Evolutionary conservation across 495 filamentous ascomycete genomes (phyloP), one percentile per base, ranked within the genome.

Genomic region (Chaetomium cochliodes): DNA sequence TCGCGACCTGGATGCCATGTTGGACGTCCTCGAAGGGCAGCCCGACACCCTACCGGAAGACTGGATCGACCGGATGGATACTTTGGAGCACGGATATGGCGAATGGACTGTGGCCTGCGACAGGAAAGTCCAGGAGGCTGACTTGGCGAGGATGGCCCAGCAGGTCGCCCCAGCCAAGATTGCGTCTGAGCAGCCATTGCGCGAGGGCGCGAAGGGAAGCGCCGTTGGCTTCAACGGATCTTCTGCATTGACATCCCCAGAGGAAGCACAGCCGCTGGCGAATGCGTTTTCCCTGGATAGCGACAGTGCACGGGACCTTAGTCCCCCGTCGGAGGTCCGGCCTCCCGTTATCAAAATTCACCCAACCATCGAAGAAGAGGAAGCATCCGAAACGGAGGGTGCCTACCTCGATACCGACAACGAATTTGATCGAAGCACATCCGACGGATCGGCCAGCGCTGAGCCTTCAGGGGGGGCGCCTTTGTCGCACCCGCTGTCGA

Each of bases 21-120:
- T 98, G 8, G 93, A 98, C 69, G 79, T 85, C 12, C 77, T 98
- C 12, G 94, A 97, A 72, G 92, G 91, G 6, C 82, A 86, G 28
- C 80, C 88, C 59, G 94, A 98, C 68, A 88, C 88, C 3, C 73
- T 98, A 12, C 94, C 94, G 0, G 91, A 96, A 39, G 70, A 76
- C 22, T 98, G 96, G 96, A 85, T 97, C 53, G 91, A 93, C 62
- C 81, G 87, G 8, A 84, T 98, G 69, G 96, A 98, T 72, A 73
- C 75, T 0, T 76, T 97, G 16, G 96, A 98, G 70, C 80, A 84
- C 13, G 84, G 89, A n/a, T 96, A 92, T 76, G 84, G 85, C 9
- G 79, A 84, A 16, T 98, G 94, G 96, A 86, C 85, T 16, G 71
- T 73, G 25, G 71, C 72, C 5, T 78, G 77, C 41, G 80, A 83